These are phyloP conservation scores for Xylaria curta DNA, from an alignment of 495 filamentous ascomycete genomes.

Conservation along the genomic window DNA sequence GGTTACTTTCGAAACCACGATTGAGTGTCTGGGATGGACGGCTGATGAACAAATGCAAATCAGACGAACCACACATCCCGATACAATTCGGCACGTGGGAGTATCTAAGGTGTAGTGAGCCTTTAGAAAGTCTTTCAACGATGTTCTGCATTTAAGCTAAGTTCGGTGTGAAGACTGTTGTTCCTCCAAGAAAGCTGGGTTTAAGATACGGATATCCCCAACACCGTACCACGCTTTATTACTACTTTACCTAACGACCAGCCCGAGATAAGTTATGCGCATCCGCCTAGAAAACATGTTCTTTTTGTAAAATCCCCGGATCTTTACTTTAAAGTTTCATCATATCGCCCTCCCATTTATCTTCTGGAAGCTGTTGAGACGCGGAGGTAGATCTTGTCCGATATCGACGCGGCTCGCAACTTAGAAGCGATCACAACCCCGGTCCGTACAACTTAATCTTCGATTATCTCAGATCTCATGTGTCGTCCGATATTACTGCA, in stretches of 20 bases:
- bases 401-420: conserved; percentile 3
- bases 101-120: not conserved
- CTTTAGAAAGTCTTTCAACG: not conserved
- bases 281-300: not conserved
- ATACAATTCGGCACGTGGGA: conserved; percentile 16
- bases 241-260: not conserved
- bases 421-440: not conserved
- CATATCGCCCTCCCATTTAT: not conserved
- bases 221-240: not conserved
- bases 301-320: not conserved
- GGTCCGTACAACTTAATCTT: not conserved
- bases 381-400: conserved; percentile 20
- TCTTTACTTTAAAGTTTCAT: conserved; percentile 1
- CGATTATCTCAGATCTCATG: conserved; percentile 5
- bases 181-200: not conserved
- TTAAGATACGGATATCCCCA: not conserved
- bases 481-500: conserved; percentile 14
- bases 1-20: conserved; percentile 10
- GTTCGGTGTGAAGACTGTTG: not conserved
- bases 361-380: conserved; percentile 25
- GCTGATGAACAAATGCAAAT: conserved; percentile 20
- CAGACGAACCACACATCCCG: conserved; percentile 16
- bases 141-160: not conserved
- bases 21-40: conserved; percentile 19
- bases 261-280: conserved; percentile 3